A percentile compares a stretch with the other conserved stretches of the same genome.
Evolutionary conservation across 2,329 filamentous ascomycete genomes (phyloP).

Genomic region (Neophaeococcomyces aloes): DNA sequence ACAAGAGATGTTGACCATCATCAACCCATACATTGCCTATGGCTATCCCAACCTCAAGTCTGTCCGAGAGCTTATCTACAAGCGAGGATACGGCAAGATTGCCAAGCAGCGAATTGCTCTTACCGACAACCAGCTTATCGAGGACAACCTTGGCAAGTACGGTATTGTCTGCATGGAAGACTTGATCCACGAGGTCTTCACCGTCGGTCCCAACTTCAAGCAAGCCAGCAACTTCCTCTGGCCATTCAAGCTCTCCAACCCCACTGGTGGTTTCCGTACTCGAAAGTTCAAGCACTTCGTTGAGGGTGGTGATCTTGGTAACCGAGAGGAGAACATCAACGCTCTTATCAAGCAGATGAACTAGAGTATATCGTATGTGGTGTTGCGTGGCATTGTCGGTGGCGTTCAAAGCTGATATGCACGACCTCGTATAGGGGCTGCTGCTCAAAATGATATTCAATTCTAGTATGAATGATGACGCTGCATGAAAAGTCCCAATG

Average conservation of each 20-base stretch:
- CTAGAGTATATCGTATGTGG: constrained; percentile 43
- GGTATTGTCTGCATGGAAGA: constrained; percentile 99
- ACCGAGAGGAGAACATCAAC: constrained; percentile 98
- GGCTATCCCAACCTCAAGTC: constrained; percentile 99
- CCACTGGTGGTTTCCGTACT: constrained; percentile 87
- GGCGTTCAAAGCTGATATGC: no score
- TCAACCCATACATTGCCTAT: constrained; percentile 98
- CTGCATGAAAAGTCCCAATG: no score
- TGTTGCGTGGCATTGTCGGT: no score
- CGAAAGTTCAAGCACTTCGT: constrained; percentile 99
- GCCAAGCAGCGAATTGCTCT: constrained; percentile 95
- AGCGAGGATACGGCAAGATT: constrained; percentile 98
- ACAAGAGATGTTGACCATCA: constrained; percentile 90
- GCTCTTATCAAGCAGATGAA: constrained; percentile 96
- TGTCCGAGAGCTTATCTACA: constrained; percentile 98
- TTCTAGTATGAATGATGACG: no score
- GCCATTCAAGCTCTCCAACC: constrained; percentile 99
- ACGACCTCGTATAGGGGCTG: no score
- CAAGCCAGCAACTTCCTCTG: constrained; percentile 98
- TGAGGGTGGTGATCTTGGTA: constrained; percentile 95
- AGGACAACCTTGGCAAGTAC: constrained; percentile 93
- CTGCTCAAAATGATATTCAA: no score
- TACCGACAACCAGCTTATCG: constrained; percentile 95
- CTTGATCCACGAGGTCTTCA: constrained; percentile 98
- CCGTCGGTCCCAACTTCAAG: constrained; percentile 99